Conservation (phyloP, 78 protist species). For the Dictyostelium firmibasis region DNA sequence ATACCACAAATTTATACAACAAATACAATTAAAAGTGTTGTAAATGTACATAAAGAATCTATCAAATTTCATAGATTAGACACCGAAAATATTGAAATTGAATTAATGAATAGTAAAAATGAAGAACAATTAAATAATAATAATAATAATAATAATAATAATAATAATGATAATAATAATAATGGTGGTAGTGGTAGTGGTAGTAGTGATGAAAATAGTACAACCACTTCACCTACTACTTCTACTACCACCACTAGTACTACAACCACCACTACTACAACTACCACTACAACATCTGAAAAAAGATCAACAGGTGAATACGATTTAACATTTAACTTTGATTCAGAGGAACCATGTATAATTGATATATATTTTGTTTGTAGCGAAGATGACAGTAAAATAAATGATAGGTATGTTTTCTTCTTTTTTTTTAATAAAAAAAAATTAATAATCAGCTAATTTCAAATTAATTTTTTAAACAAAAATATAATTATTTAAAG, state of each 20-base stretch:
- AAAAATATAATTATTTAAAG: neutral
- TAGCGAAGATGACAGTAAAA: neutral
- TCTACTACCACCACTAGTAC: neutral
- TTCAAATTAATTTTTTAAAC: no score
- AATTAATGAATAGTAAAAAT: neutral
- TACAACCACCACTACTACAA: conserved; percentile 38
- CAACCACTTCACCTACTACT: neutral
- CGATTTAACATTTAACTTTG: conserved; percentile 35
- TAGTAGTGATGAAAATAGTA: neutral
- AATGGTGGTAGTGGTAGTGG: neutral
- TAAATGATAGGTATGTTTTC: neutral
- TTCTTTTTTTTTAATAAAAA: no score
- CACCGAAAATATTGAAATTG: neutral
- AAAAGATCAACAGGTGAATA: conserved; percentile 27
- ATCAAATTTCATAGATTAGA: conserved; percentile 17
- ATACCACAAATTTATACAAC: conserved; percentile 46
- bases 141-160: neutral
- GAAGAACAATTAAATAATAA: neutral
- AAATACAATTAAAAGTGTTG: neutral
- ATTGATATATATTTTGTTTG: conserved; percentile 37
- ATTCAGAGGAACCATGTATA: conserved; percentile 57
- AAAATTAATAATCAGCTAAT: no score
- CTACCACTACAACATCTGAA: conserved; percentile 27
- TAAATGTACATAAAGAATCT: conserved; percentile 42
- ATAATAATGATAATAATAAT: neutral